Percentiles rank a stretch among this genome's conserved stretches.
Evolutionary conservation across 331 rosid species (phyloP).

Genomic region (Quercus phellos): DNA sequence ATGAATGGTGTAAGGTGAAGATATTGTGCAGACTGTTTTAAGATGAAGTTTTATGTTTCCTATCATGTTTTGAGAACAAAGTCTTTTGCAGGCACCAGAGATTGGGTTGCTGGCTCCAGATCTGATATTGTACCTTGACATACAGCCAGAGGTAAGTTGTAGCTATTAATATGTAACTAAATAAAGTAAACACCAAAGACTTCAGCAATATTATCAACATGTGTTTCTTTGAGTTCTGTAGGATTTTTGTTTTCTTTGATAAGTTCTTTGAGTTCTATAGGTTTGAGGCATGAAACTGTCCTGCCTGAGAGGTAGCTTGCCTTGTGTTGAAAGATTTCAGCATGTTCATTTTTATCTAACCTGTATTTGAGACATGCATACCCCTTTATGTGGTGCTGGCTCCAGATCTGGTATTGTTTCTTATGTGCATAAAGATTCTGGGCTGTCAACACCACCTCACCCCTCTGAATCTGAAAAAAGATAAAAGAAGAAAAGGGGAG

Average conservation of each 20-base stretch:
- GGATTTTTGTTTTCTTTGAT: not conserved
- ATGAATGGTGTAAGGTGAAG: constrained; percentile 90
- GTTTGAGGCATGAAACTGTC: not conserved
- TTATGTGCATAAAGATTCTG: not conserved
- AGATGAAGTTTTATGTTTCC: not conserved
- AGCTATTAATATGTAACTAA: not conserved
- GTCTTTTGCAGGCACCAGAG: constrained; percentile 72
- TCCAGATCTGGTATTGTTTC: not conserved
- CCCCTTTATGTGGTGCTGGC: not conserved
- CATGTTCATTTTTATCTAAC: not conserved
- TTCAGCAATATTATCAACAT: not conserved
- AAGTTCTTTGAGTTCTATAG: too few relatives aligned
- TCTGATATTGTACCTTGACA: constrained; percentile 68
- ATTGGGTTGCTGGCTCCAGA: constrained; percentile 82
- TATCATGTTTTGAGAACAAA: constrained; percentile 7
- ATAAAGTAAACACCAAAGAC: not conserved
- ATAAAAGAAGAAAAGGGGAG: not conserved
- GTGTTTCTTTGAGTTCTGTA: not conserved
- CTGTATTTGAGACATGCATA: not conserved
- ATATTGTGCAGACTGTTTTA: not conserved
- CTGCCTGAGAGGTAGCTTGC: not conserved
- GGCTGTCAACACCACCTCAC: not conserved
- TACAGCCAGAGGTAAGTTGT: constrained; percentile 70
- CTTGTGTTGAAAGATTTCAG: not conserved
- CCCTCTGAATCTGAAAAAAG: not conserved